Evolutionary conservation across 2,329 filamentous ascomycete species (phyloP).

Genomic region (Fusarium illudens): DNA sequence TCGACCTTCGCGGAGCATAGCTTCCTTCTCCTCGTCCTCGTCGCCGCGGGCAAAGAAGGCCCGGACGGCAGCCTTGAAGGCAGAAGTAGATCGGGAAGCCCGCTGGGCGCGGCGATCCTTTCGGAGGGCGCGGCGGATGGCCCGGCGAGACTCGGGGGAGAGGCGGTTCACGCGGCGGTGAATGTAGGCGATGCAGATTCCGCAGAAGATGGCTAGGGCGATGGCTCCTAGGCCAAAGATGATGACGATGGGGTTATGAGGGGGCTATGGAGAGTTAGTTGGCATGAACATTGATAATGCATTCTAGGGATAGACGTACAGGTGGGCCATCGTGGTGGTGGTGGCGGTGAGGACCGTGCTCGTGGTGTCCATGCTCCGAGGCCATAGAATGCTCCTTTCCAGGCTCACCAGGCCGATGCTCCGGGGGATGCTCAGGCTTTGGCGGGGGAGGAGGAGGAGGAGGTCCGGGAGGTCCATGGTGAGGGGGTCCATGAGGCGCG

Average conservation of each 20-base stretch:
- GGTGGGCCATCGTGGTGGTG: conserved; percentile 20
- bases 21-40: conserved; percentile 36
- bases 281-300: not conserved
- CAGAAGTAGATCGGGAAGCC: conserved; percentile 33
- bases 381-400: conserved; percentile 13
- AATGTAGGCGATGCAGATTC: conserved; percentile 37
- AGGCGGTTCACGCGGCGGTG: conserved; percentile 33
- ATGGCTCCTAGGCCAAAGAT: conserved; percentile 38
- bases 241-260: conserved; percentile 32
- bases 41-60: conserved; percentile 44
- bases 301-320: conserved; percentile 21
- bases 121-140: conserved; percentile 37
- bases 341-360: conserved; percentile 16
- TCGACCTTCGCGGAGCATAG: conserved; percentile 29
- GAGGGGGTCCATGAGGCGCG: conserved; percentile 29
- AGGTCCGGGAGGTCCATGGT: conserved; percentile 40
- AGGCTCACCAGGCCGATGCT: not conserved
- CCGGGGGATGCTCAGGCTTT: conserved; percentile 18
- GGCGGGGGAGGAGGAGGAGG: conserved; percentile 33
- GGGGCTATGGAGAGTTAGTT: conserved; percentile 15
- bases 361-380: conserved; percentile 9
- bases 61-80: conserved; percentile 42
- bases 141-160: conserved; percentile 33
- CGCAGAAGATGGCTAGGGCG: conserved; percentile 39
- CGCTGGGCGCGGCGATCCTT: conserved; percentile 41